Percentiles rank a stretch among this genome's conserved stretches.
These are phyloP conservation scores for Solanum ossicruentum DNA, from an alignment of 257 asterid species.

Conservation along the genomic window DNA sequence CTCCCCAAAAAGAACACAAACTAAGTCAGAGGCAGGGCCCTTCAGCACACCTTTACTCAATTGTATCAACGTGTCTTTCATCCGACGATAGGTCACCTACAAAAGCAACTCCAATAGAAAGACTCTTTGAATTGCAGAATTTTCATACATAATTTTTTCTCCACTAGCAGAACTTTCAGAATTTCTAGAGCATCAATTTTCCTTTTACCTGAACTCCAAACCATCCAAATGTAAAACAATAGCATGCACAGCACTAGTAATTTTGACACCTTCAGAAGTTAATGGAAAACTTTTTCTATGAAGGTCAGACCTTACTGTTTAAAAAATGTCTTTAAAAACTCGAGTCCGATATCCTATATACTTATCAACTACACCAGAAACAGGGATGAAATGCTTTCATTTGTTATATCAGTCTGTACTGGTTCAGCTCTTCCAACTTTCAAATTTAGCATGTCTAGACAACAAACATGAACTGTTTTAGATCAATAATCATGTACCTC, in stretches of 20 bases:
- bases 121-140: neutral
- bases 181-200: neutral
- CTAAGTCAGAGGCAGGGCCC: constrained; percentile 93
- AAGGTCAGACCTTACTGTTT: neutral
- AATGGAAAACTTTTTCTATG: neutral
- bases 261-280: neutral
- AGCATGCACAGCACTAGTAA: neutral
- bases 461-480: neutral
- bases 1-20: constrained; percentile 93
- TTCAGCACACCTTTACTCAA: constrained; percentile 79
- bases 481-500: constrained; percentile 43
- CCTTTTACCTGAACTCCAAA: neutral
- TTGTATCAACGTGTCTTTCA: constrained; percentile 80
- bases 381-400: neutral
- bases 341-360: neutral
- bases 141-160: neutral
- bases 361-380: neutral
- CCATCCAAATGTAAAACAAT: neutral
- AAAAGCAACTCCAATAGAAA: constrained; percentile 8
- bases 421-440: neutral
- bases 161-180: neutral
- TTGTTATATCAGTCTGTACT: neutral
- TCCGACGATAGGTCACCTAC: constrained; percentile 84
- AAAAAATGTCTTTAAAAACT: neutral
- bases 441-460: neutral